Evolutionary conservation across 345 rosid species (phyloP).

Genomic region (Sisymbrium altissimum): DNA sequence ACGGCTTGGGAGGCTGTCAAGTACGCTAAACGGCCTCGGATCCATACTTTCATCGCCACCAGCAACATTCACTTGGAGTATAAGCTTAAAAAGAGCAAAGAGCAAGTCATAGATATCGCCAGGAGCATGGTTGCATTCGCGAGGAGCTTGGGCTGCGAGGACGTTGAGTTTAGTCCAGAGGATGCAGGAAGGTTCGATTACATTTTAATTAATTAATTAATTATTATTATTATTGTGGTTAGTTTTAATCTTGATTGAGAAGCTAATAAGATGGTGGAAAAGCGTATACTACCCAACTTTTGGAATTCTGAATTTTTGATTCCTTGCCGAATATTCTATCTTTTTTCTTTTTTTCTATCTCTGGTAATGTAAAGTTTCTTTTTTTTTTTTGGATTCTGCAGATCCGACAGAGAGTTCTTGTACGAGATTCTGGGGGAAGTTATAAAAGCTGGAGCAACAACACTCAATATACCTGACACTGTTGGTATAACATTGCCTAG

Average conservation of each 20-base stretch:
- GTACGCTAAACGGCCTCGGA: slow-evolving; percentile 72
- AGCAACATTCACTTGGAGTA: slow-evolving; percentile 80
- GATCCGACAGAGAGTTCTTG: slow-evolving; percentile 83
- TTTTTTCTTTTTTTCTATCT: neutral
- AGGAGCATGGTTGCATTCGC: slow-evolving; percentile 68
- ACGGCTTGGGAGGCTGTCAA: slow-evolving; percentile 91
- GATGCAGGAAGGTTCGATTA: slow-evolving; percentile 90
- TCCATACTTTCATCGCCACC: slow-evolving; percentile 87
- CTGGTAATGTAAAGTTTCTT: no score
- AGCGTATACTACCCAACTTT: slow-evolving; percentile 18
- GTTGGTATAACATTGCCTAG: slow-evolving; percentile 79
- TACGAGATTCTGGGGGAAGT: slow-evolving; percentile 86
- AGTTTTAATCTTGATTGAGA: neutral
- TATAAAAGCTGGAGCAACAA: slow-evolving; percentile 94
- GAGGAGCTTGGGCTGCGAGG: slow-evolving; percentile 83
- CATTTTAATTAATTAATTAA: neutral
- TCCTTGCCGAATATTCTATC: slow-evolving; percentile 23
- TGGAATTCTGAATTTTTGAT: slow-evolving; percentile 63
- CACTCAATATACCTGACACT: slow-evolving; percentile 92
- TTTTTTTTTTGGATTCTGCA: slow-evolving; percentile 6
- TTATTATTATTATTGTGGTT: neutral
- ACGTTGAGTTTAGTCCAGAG: slow-evolving; percentile 92
- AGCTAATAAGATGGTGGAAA: slow-evolving; percentile 35
- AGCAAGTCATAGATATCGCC: slow-evolving; percentile 74
- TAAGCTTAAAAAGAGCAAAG: slow-evolving; percentile 70